Percentiles rank a stretch among this genome's conserved stretches.
These are phyloP conservation scores for Hypsizygus marmoreus DNA, from an alignment of 768 basidiomycete species.

Conservation along the genomic window DNA sequence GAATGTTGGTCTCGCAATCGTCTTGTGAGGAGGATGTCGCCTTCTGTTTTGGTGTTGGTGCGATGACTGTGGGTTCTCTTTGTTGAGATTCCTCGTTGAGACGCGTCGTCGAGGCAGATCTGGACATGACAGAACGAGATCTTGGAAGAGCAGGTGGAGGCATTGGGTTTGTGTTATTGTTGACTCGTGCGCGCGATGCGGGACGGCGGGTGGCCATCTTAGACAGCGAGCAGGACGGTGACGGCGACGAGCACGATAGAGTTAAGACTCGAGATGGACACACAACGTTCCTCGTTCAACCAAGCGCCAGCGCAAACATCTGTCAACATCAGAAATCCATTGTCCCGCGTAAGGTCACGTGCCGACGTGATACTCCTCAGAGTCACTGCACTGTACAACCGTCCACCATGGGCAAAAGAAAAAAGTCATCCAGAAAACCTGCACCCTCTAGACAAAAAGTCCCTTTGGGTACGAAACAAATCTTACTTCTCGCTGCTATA, in stretches of 20 bases:
- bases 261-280: background rate
- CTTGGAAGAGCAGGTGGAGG: conserved; percentile 38
- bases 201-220: conserved; percentile 69
- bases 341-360: conserved; percentile 38
- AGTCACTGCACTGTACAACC: conserved; percentile 2
- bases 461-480: conserved; percentile 63
- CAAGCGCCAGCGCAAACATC: conserved; percentile 10
- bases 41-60: conserved; percentile 18
- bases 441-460: conserved; percentile 65
- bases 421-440: conserved; percentile 86
- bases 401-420: conserved; percentile 80
- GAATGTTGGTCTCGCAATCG: conserved; percentile 82
- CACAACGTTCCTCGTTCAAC: conserved; percentile 14
- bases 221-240: background rate
- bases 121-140: conserved; percentile 52
- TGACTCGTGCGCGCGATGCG: conserved; percentile 46
- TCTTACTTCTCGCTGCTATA: background rate
- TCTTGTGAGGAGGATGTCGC: conserved; percentile 29
- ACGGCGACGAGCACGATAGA: background rate
- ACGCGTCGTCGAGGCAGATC: conserved; percentile 38
- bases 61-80: conserved; percentile 3
- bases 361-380: conserved; percentile 17
- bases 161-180: conserved; percentile 26
- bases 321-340: conserved; percentile 19
- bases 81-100: conserved; percentile 19